Percentiles rank a stretch among this genome's conserved stretches.
phyloP scores from a whole-genome alignment of 176 grass and related monocot species.

The Dactylis glomerata region DNA sequence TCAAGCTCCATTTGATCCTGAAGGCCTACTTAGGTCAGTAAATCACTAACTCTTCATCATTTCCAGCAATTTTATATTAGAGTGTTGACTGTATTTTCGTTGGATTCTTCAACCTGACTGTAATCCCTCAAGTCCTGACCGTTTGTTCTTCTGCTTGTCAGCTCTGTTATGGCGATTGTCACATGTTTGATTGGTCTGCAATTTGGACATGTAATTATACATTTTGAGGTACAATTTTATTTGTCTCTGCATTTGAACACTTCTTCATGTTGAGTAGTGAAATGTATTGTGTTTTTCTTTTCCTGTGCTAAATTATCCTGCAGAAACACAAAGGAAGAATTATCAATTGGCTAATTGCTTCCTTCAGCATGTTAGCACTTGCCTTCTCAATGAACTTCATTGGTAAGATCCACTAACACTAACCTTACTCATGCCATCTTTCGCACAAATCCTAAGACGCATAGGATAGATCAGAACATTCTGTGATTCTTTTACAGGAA shows the following conservation, averaged over 20 bases:
- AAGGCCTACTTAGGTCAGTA: constrained; percentile 56
- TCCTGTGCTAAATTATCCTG: neutral
- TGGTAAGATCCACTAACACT: constrained; percentile 38
- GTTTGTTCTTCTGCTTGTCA: constrained; percentile 12
- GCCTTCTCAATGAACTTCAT: constrained; percentile 58
- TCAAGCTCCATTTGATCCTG: constrained; percentile 65
- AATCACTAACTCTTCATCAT: neutral
- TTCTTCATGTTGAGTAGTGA: neutral
- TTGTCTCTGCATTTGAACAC: neutral
- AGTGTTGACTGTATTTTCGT: neutral
- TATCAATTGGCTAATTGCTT: constrained; percentile 52
- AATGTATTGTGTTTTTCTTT: neutral
- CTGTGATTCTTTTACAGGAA: constrained; percentile 36
- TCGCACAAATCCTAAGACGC: neutral
- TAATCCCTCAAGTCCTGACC: neutral
- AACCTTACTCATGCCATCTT: neutral
- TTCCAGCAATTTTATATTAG: neutral
- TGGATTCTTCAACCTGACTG: neutral
- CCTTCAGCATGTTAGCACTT: constrained; percentile 44
- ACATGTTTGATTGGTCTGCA: constrained; percentile 83
- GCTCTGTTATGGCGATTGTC: constrained; percentile 72
- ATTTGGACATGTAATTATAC: constrained; percentile 67
- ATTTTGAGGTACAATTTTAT: constrained; percentile 54
- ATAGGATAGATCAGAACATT: neutral
- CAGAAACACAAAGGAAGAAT: constrained; percentile 65